Evolutionary conservation across 176 grass and related monocot genomes (phyloP).

Genomic region (Echinochloa phyllopogon): DNA sequence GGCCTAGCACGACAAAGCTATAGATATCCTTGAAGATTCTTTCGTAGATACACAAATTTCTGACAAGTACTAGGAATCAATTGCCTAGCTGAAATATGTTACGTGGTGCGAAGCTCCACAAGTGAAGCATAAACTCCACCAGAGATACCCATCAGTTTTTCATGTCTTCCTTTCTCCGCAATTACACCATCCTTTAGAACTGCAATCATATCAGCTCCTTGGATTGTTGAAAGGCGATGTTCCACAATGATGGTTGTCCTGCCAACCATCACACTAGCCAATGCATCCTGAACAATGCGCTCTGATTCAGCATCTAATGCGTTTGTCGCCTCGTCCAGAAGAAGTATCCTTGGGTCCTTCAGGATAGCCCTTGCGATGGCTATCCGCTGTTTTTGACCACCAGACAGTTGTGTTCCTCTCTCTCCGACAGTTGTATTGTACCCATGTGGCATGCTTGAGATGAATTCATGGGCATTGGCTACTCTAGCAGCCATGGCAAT

Average conservation of each 20-base stretch:
- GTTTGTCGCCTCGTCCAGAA: slow-evolving; percentile 43
- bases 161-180: slow-evolving; percentile 38
- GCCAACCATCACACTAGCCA: slow-evolving; percentile 23
- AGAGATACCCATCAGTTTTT: background rate
- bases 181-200: slow-evolving; percentile 35
- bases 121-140: slow-evolving; percentile 35
- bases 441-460: slow-evolving; percentile 37
- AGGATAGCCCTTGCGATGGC: slow-evolving; percentile 37
- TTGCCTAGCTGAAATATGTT: background rate
- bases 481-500: background rate
- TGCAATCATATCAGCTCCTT: slow-evolving; percentile 39
- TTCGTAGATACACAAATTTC: background rate
- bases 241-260: slow-evolving; percentile 41
- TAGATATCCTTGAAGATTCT: background rate
- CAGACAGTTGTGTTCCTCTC: slow-evolving; percentile 38
- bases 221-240: slow-evolving; percentile 36
- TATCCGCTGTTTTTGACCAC: slow-evolving; percentile 42
- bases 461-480: slow-evolving; percentile 44
- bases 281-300: slow-evolving; percentile 34
- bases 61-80: background rate
- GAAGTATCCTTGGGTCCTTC: slow-evolving; percentile 42
- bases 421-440: slow-evolving; percentile 33
- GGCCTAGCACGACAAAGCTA: background rate
- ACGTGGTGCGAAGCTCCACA: slow-evolving; percentile 3
- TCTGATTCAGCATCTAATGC: slow-evolving; percentile 44